A percentile compares a stretch with the other conserved stretches of the same genome.
phyloP scores from a whole-genome alignment of 139 green algal species.

The Nannochloris sp. region DNA sequence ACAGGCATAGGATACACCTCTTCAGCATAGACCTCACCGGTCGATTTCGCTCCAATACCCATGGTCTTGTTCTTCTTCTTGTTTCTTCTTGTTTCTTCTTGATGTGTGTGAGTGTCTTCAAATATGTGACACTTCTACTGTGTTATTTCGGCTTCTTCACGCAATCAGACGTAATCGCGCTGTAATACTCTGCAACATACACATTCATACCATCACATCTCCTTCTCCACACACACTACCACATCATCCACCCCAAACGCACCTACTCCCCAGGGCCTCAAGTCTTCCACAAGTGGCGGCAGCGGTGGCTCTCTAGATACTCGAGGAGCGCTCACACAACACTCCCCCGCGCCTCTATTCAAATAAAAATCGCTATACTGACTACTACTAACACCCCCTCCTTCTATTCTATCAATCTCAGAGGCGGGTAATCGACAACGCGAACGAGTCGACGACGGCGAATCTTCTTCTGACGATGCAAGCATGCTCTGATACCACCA shows the following conservation, averaged over 20 bases:
- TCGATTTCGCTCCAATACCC: background rate
- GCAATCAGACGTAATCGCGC: slow-evolving; percentile 14
- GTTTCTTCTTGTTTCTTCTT: background rate
- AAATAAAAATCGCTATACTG: slow-evolving; percentile 6
- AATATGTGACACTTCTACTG: background rate
- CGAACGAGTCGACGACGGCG: too few species aligned
- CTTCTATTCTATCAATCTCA: background rate
- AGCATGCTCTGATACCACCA: too few species aligned
- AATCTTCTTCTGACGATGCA: too few species aligned
- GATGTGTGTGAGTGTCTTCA: background rate
- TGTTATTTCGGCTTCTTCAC: slow-evolving; percentile 54
- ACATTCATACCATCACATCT: background rate
- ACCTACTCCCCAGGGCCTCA: slow-evolving; percentile 19
- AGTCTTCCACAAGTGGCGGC: slow-evolving; percentile 21
- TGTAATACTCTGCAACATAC: background rate
- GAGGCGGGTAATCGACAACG: too few species aligned
- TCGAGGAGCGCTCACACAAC: background rate
- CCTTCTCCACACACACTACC: background rate
- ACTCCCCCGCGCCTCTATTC: background rate
- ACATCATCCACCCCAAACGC: background rate
- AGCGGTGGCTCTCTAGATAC: slow-evolving; percentile 21
- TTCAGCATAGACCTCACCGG: background rate
- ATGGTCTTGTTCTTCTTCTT: slow-evolving; percentile 13
- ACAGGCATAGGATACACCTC: slow-evolving; percentile 41
- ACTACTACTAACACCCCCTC: slow-evolving; percentile 8